phyloP scores from a whole-genome alignment of 352 stramenopile species.

The Albugo candida region DNA sequence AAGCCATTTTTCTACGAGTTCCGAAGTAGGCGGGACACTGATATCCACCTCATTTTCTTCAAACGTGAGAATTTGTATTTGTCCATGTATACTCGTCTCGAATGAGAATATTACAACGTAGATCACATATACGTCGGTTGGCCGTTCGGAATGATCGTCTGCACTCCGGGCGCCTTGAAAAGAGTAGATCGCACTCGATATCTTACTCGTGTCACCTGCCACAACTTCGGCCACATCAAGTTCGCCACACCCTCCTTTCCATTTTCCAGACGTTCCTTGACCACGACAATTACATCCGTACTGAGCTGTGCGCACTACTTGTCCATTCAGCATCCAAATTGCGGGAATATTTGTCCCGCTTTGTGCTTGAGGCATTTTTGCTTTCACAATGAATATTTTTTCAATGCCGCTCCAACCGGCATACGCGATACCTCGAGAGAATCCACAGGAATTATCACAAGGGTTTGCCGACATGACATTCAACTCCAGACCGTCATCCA shows the following conservation, averaged over 20 bases:
- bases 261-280: constrained; percentile 12
- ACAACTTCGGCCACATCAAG: constrained; percentile 26
- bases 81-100: constrained; percentile 1
- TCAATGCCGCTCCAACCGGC: constrained; percentile 17
- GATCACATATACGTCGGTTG: constrained; percentile 8
- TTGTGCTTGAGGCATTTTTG: constrained; percentile 12
- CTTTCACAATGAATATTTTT: constrained; percentile 36
- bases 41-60: too few relatives aligned
- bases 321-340: constrained; percentile 27
- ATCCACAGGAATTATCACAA: constrained; percentile 6
- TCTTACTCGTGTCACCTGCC: constrained; percentile 5
- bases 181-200: constrained; percentile 27
- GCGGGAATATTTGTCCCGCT: constrained; percentile 9
- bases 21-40: too few relatives aligned
- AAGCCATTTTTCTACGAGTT: too few relatives aligned
- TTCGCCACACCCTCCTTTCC: constrained; percentile 27
- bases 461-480: constrained; percentile 20
- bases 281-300: constrained; percentile 35
- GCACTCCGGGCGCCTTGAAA: constrained; percentile 22
- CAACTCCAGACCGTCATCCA: constrained; percentile 18
- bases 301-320: constrained; percentile 23
- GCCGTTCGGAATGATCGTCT: constrained; percentile 10
- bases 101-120: constrained; percentile 20
- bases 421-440: constrained; percentile 12
- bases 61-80: background rate